Evolutionary conservation across 148 eudicot species (phyloP).

Genomic region (Nepenthes mirabilis): DNA sequence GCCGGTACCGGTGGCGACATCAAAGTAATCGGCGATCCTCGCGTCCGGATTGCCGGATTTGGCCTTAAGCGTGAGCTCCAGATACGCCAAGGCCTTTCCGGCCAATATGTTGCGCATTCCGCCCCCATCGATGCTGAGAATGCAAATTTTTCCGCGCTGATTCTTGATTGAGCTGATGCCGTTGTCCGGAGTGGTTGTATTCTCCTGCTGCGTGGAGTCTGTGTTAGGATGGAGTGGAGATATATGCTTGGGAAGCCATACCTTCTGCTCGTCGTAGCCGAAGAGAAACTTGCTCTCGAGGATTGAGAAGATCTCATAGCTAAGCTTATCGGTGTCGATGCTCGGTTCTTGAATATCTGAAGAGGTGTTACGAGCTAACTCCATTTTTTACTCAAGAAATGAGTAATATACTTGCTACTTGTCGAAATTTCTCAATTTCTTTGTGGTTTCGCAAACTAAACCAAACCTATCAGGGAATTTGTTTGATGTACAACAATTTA

Average conservation of each 20-base stretch:
- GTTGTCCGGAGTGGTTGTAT: constrained; percentile 1
- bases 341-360: constrained; percentile 39
- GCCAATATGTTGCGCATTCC: constrained; percentile 66
- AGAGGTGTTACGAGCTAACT: too few species aligned
- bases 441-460: too few species aligned
- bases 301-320: constrained; percentile 88
- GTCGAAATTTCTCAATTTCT: too few species aligned
- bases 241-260: constrained; percentile 49
- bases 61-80: constrained; percentile 46
- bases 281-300: constrained; percentile 75
- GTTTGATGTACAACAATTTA: too few species aligned
- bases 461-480: too few species aligned
- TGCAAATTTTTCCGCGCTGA: constrained; percentile 79
- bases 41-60: constrained; percentile 73
- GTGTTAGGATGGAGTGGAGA: constrained; percentile 16
- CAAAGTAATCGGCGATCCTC: constrained; percentile 74
- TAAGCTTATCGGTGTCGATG: constrained; percentile 75
- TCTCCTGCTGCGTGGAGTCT: constrained; percentile 1
- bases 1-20: constrained; percentile 75
- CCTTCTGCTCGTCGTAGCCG: constrained; percentile 67
- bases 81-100: constrained; percentile 61
- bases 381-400: too few species aligned
- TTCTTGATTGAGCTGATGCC: constrained; percentile 33
- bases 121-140: constrained; percentile 71
- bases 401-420: too few species aligned